These are phyloP conservation scores for Elsinoe australis DNA, from an alignment of 2,329 filamentous ascomycete species.

Conservation along the genomic window DNA sequence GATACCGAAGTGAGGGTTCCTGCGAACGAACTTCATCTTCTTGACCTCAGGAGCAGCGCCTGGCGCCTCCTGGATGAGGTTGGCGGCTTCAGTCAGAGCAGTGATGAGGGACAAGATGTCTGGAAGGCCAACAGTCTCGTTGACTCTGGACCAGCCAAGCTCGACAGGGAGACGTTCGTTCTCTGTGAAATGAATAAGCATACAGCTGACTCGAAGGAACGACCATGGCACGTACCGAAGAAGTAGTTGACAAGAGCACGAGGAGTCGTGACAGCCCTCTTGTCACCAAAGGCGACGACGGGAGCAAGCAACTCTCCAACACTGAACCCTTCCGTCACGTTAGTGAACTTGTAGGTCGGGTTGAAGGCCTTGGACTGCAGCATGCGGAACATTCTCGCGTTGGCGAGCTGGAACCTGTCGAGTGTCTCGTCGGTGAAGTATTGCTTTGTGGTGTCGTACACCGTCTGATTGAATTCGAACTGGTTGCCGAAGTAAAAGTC, in stretches of 20 bases:
- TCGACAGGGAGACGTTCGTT: slow-evolving; percentile 4
- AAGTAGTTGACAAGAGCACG: neutral
- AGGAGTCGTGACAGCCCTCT: neutral
- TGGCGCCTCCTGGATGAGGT: neutral
- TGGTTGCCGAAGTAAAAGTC: slow-evolving; percentile 9
- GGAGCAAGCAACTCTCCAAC: slow-evolving; percentile 4
- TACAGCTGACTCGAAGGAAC: neutral
- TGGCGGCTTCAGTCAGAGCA: neutral
- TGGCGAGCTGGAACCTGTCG: neutral
- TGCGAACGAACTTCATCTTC: neutral
- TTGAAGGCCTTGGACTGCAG: slow-evolving; percentile 9
- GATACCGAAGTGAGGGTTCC: slow-evolving; percentile 8
- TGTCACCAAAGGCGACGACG: slow-evolving; percentile 6
- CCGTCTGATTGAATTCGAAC: neutral
- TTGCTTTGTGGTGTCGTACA: slow-evolving; percentile 1
- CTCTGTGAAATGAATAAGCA: neutral
- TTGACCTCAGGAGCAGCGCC: neutral
- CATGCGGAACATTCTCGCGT: slow-evolving; percentile 10
- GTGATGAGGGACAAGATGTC: neutral
- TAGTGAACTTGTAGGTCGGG: slow-evolving; percentile 12
- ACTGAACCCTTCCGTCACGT: slow-evolving; percentile 6
- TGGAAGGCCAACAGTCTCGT: neutral
- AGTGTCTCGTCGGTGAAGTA: slow-evolving; percentile 7
- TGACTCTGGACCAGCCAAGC: neutral
- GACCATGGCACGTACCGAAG: neutral